Percentiles rank a stretch among this genome's conserved stretches.
Evolutionary conservation across 192 early-diverging fungal species (phyloP).

Genomic region (Podila epigama): DNA sequence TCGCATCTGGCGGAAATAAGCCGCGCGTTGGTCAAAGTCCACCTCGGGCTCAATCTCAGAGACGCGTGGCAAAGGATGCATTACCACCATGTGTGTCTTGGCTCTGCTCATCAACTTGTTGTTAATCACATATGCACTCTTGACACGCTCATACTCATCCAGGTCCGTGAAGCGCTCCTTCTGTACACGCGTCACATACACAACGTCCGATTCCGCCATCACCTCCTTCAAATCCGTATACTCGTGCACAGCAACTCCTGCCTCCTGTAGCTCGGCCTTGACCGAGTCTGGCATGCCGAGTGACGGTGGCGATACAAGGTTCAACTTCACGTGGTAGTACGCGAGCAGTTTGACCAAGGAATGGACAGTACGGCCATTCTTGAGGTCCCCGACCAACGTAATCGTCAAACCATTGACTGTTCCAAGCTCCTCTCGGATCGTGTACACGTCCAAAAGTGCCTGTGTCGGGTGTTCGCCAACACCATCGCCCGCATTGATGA

Average conservation of each 20-base stretch:
- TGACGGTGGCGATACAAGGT: slow-evolving; percentile 87
- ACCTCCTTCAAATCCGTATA: slow-evolving; percentile 78
- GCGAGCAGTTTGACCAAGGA: slow-evolving; percentile 88
- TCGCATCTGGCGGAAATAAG: slow-evolving; percentile 98
- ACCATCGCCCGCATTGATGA: slow-evolving; percentile 98
- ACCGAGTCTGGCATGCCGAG: slow-evolving; percentile 90
- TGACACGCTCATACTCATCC: slow-evolving; percentile 84
- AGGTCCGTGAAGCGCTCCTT: slow-evolving; percentile 87
- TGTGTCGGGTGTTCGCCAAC: slow-evolving; percentile 98
- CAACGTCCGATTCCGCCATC: slow-evolving; percentile 87
- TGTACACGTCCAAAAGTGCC: slow-evolving; percentile 91
- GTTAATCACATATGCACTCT: slow-evolving; percentile 83
- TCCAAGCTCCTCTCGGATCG: slow-evolving; percentile 87
- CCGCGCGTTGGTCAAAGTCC: slow-evolving; percentile 96
- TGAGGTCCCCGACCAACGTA: slow-evolving; percentile 95
- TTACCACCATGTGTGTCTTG: slow-evolving; percentile 97
- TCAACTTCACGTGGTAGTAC: slow-evolving; percentile 92
- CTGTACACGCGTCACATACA: slow-evolving; percentile 97
- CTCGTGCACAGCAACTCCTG: slow-evolving; percentile 61
- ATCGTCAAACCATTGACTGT: slow-evolving; percentile 96
- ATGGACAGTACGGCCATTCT: slow-evolving; percentile 98
- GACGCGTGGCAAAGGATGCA: slow-evolving; percentile 97
- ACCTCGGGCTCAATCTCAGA: slow-evolving; percentile 97
- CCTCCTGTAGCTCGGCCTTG: slow-evolving; percentile 66
- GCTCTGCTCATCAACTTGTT: slow-evolving; percentile 85